Evolutionary conservation across 352 stramenopile species (phyloP).

Genomic region (Phytopythium oedochilum): DNA sequence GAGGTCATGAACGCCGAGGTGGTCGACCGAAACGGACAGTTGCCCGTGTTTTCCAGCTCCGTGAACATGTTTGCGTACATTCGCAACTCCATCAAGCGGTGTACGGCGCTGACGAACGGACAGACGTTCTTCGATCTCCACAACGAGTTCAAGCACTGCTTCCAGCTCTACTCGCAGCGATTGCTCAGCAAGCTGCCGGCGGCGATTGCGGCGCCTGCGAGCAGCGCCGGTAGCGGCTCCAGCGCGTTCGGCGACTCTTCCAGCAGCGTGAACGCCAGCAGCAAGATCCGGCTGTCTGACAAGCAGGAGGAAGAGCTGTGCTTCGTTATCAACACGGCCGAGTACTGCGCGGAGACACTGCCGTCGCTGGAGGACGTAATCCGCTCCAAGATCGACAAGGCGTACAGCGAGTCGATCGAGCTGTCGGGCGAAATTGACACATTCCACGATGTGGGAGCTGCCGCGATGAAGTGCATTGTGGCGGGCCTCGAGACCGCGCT

Average conservation of each 20-base stretch:
- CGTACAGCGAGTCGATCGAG: conserved; percentile 91
- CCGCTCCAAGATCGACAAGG: conserved; percentile 92
- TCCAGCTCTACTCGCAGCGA: conserved; percentile 70
- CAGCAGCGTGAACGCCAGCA: conserved; percentile 9
- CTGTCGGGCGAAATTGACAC: conserved; percentile 92
- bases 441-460: conserved; percentile 94
- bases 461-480: conserved; percentile 94
- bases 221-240: conserved; percentile 2
- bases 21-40: conserved; percentile 92
- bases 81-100: conserved; percentile 97
- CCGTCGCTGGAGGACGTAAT: conserved; percentile 97
- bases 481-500: conserved; percentile 89
- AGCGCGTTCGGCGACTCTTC: conserved; percentile 17
- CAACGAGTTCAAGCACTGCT: conserved; percentile 89
- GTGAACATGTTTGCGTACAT: conserved; percentile 99
- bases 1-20: conserved; percentile 91
- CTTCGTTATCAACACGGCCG: conserved; percentile 98
- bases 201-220: conserved; percentile 11
- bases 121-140: conserved; percentile 98
- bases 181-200: conserved; percentile 71
- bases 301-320: conserved; percentile 95
- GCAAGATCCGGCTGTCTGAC: conserved; percentile 61
- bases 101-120: conserved; percentile 95
- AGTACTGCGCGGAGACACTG: conserved; percentile 97
- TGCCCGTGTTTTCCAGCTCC: conserved; percentile 95